Conservation (phyloP, 169 alveolate species). For the Plasmodium blacklocki region DNA sequence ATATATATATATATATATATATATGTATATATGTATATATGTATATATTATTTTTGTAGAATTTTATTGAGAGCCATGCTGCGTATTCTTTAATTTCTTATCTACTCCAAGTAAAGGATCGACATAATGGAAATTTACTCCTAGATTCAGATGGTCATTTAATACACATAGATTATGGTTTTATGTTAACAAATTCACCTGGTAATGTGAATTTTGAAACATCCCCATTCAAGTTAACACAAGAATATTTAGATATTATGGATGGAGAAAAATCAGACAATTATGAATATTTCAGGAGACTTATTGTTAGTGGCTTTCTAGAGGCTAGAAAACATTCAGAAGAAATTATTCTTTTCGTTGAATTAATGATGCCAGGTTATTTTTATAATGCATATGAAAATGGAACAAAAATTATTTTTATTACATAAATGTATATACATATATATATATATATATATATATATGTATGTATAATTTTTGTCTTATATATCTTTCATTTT, state of each 20-base stretch:
- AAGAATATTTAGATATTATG: constrained; percentile 95
- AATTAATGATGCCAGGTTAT: constrained; percentile 91
- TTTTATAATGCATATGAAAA: background rate
- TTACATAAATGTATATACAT: background rate
- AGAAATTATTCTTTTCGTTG: constrained; percentile 89
- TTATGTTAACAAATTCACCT: constrained; percentile 96
- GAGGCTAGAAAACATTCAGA: constrained; percentile 93
- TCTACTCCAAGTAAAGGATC: constrained; percentile 95
- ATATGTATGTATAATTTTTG: background rate
- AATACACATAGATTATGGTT: constrained; percentile 97
- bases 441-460: constrained; percentile 2
- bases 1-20: background rate
- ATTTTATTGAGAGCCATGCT: constrained; percentile 95
- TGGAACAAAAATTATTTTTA: background rate
- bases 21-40: constrained; percentile 2
- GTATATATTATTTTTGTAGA: constrained; percentile 57
- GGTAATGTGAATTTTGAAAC: constrained; percentile 97
- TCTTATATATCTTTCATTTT: background rate
- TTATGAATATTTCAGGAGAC: constrained; percentile 91
- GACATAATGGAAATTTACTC: constrained; percentile 97
- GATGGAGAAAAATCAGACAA: constrained; percentile 94
- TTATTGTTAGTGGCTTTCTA: constrained; percentile 89
- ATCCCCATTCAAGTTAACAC: constrained; percentile 97
- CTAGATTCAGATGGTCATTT: constrained; percentile 95
- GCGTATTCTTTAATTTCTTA: constrained; percentile 96